Evolutionary conservation across 2,329 filamentous ascomycete species (phyloP), one percentile per base, ranked within the genome.

Genomic region (Aspergillus piperis): DNA sequence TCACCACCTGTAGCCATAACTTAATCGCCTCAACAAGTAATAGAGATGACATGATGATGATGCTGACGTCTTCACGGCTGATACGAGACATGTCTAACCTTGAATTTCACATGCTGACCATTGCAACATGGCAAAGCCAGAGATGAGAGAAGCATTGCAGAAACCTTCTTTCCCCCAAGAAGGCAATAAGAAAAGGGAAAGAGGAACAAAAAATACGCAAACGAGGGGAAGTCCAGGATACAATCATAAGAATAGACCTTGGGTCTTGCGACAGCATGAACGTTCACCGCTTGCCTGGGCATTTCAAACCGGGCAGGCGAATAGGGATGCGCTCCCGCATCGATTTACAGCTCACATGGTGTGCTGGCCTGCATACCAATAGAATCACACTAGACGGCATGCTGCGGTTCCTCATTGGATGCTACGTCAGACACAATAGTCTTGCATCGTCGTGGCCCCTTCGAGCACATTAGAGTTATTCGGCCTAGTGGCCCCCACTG

Each of bases 261-360:
- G 32, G 51, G 44, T 55, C 56, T 58, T 32, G 56, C 56, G 36
- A 42, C 47, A 25, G 48, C 56, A 52, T 42, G 32, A 52, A 59
- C 61, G 53, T 64, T 60, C 62, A 67, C 63, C 62, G 63, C 65
- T 64, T 58, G 57, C 53, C 64, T 57, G 60, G 54, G 49, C 56
- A 54, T 64, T 59, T 62, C 53, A 55, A 64, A 58, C 61, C 36
- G 66, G 65, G 66, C 70, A 69, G 66, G 65, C 62, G 64, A 70
- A 66, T 67, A 59, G 44, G 59, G 61, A 53, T 54, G 44, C 58
- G 44, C 54, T 61, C 55, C 56, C 62, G 62, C 57, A 56, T 53
- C 48, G 62, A 60, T 58, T 61, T 69, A 63, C 58, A 68, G 64
- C 71, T 72, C 70, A 72, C 70, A 71, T 72, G 71, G 65, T 63